A percentile compares a stretch with the other conserved stretches of the same genome.
Conservation (phyloP, 164 flowering plant genomes). For the Magnolia officinalis region DNA sequence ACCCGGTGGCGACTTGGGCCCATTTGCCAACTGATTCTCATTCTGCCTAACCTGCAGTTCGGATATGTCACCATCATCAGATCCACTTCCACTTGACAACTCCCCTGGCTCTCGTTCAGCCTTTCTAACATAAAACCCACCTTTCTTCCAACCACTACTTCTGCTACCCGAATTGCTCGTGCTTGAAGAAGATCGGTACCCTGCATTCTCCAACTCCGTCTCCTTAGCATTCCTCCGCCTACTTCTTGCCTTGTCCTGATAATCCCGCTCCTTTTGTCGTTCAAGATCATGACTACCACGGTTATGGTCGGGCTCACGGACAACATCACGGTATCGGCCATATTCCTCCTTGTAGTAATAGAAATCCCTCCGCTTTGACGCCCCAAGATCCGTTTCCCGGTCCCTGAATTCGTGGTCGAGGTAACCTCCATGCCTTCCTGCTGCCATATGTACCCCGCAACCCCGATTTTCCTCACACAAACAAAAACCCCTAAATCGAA, state of each 20-base stretch:
- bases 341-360: constrained; percentile 33
- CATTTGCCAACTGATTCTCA: constrained; percentile 37
- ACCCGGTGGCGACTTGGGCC: constrained; percentile 21
- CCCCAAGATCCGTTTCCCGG: constrained; percentile 37
- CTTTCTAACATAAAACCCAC: constrained; percentile 28
- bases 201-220: constrained; percentile 33
- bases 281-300: constrained; percentile 11
- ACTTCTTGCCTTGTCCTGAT: constrained; percentile 20
- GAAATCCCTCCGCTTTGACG: constrained; percentile 29
- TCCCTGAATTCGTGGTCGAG: constrained; percentile 51
- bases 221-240: constrained; percentile 30
- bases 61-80: constrained; percentile 57
- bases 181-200: constrained; percentile 33
- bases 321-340: constrained; percentile 28
- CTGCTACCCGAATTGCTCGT: constrained; percentile 46
- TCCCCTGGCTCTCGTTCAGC: constrained; percentile 87
- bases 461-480: not conserved
- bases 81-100: constrained; percentile 87
- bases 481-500: constrained; percentile 3
- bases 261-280: constrained; percentile 11
- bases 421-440: constrained; percentile 64
- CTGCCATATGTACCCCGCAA: constrained; percentile 45
- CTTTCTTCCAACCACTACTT: constrained; percentile 26
- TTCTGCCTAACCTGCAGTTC: constrained; percentile 32
- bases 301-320: constrained; percentile 17